Base-by-base conservation (phyloP, 345 rosid species). In the Carallia pectinifolia region DNA sequence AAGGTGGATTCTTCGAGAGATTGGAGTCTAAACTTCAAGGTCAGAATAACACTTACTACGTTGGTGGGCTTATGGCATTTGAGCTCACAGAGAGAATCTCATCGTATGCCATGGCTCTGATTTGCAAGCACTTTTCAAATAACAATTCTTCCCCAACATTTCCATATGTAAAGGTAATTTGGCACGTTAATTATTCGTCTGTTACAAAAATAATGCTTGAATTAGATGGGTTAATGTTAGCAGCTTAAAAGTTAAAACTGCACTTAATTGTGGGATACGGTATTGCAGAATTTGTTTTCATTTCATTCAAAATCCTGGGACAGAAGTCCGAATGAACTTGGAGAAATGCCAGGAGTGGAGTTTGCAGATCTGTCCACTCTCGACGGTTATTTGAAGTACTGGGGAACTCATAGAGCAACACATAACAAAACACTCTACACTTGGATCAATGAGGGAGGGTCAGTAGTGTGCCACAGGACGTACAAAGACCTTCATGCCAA, bases 11-110 rank as follows among this genome's bases (percentile, higher is more conserved):
- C 77, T 88, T 84, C 58, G 81, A 81, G 56, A 70, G 73, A 65
- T 23, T 86, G 1, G 93, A 88, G 71, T 73, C 80, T 33, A 81
- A 88, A 71, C 89, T 86, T 74, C 93, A 88, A 76, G 93, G 93
- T 36, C 50, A 18, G 60, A 74, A 62, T 44, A 85, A 83, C 77
- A 88, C 93, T 52, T 83, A 78, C 79, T 83, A 88, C 62, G 86
- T 83, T 17, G 89, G 93, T 27, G 93, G 93, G 63, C 88, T 86
- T 33, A 76, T 71, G 84, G 93, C 93, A 36, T 88, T 88, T 65
- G 93, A 88, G 71, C 89, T 86, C 31, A 86, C 90, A 3, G 90
- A 85, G 83, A 83, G 93, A 71, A 88, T 85, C 73, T 83, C 90
- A 50, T 86, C 88, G 13, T 88, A 88, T 72, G 76, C 90, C 60